Evolutionary conservation across 2,329 filamentous ascomycete species (phyloP), one percentile per base, ranked within the genome.

Genomic region (Penicillium sp.): DNA sequence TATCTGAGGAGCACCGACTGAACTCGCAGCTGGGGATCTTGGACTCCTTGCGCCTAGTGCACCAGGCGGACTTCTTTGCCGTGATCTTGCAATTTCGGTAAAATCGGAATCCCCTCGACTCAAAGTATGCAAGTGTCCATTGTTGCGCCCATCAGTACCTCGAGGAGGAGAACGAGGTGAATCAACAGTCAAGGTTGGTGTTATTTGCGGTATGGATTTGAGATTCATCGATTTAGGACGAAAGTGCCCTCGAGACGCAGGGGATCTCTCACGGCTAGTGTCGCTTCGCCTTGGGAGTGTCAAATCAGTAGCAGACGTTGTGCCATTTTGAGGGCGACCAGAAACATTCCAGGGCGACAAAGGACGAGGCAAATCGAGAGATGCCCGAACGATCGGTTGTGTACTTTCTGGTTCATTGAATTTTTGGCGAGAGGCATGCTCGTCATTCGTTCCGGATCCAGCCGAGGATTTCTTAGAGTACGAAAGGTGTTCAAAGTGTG

Each of bases 101-200:
- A 61, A 55, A 54, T 65, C 65, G 7, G 65, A 57, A n/a, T 65
- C 61, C 35, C 64, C 67, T 53, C 66, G 64, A 49, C 60, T 56
- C 28, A 62, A 51, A 28, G 67, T 58, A 87, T 87, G 52, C 91
- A 86, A 64, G 88, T 89, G 67, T 84, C 85, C 14, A 87, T 81
- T 51, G 81, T 77, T 67, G 80, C 84, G 75, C 83, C 63, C 59
- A 46, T 66, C 66, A 33, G 64, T 52, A 5, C 61, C 63, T 7
- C 69, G 68, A 8, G 76, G 74, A 21, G 75, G 74, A 45, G 76
- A 76, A 40, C 67, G 68, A 7, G 75, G 75, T 3, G 76, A 77
- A 50, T 78, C 72, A 7, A 77, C 68, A 5, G 72, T 73, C 51
- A 77, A 65, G 1, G 69, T 72, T 11, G 76, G 75, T 11, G 72